Conservation (phyloP, 2,329 filamentous ascomycete genomes). For the Aspergillus fumigatus region DNA sequence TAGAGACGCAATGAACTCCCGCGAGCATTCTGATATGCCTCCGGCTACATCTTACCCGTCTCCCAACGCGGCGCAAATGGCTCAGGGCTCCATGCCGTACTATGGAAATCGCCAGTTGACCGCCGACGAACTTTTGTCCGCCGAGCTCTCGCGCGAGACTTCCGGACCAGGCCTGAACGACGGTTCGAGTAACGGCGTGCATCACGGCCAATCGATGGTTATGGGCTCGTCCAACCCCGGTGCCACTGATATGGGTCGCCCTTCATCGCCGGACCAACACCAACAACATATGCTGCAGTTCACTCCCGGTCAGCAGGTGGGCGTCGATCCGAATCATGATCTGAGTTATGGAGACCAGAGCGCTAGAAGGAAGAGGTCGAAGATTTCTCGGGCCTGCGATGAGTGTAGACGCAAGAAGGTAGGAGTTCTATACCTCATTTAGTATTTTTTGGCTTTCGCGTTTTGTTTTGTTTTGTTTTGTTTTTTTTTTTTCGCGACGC, state of each 20-base stretch:
- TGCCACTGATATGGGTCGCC: conserved; percentile 34
- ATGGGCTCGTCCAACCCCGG: conserved; percentile 34
- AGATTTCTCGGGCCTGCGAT: conserved; percentile 84
- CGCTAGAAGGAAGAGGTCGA: conserved; percentile 70
- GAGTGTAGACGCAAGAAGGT: conserved; percentile 82
- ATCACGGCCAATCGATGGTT: conserved; percentile 39
- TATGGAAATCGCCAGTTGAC: conserved; percentile 42
- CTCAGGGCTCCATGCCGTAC: conserved; percentile 41
- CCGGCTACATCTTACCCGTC: conserved; percentile 42
- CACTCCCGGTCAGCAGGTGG: conserved; percentile 41
- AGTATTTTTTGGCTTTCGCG: conserved; percentile 7
- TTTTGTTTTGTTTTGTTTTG: too few relatives aligned
- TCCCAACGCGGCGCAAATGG: conserved; percentile 41
- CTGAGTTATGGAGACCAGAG: conserved; percentile 56
- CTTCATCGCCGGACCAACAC: conserved; percentile 35
- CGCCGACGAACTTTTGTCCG: conserved; percentile 45
- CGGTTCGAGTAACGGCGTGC: conserved; percentile 35
- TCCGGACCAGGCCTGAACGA: conserved; percentile 41
- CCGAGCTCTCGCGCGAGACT: conserved; percentile 45
- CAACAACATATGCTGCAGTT: conserved; percentile 41
- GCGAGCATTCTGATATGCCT: conserved; percentile 41
- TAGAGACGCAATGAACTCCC: conserved; percentile 33
- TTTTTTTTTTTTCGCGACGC: conserved; percentile 3
- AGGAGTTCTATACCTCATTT: conserved; percentile 7
- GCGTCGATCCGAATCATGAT: conserved; percentile 43